Evolutionary conservation across 1,284 basidiomycete genomes (phyloP).

Genomic region (Cryptococcus maquisensis): DNA sequence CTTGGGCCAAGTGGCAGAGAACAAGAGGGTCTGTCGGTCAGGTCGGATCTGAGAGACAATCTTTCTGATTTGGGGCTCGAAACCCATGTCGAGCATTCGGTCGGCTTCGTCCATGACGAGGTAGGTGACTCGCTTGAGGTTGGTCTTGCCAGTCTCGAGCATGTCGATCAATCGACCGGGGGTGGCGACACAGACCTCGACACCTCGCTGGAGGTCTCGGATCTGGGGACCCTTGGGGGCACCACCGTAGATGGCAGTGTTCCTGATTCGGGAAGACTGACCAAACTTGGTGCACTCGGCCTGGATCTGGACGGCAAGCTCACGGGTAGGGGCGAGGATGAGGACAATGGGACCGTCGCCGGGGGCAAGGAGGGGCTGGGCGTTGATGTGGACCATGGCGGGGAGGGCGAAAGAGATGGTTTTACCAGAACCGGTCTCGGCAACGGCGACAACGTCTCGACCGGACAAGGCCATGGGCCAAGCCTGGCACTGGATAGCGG

Average conservation of each 20-base stretch:
- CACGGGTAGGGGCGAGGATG: slow-evolving; percentile 94
- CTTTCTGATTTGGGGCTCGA: slow-evolving; percentile 98
- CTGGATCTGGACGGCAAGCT: slow-evolving; percentile 97
- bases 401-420: slow-evolving; percentile 97
- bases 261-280: slow-evolving; percentile 93
- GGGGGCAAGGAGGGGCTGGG: slow-evolving; percentile 86
- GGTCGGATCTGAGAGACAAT: slow-evolving; percentile 95
- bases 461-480: slow-evolving; percentile 97
- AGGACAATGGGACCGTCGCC: slow-evolving; percentile 97
- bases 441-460: slow-evolving; percentile 92
- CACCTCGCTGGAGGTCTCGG: slow-evolving; percentile 91
- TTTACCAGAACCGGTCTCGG: slow-evolving; percentile 94
- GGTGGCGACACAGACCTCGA: slow-evolving; percentile 95
- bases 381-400: slow-evolving; percentile 99
- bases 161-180: slow-evolving; percentile 95
- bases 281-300: slow-evolving; percentile 98
- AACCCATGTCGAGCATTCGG: slow-evolving; percentile 59
- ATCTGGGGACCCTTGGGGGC: slow-evolving; percentile 98
- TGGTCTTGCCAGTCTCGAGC: slow-evolving; percentile 92
- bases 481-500: slow-evolving; percentile 95
- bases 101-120: slow-evolving; percentile 99
- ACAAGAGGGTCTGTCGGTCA: slow-evolving; percentile 92
- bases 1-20: slow-evolving; percentile 99
- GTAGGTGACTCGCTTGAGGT: slow-evolving; percentile 92
- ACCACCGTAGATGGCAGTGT: slow-evolving; percentile 97